Evolutionary conservation across 2,329 filamentous ascomycete genomes (phyloP).

Genomic region (Fusarium equiseti): DNA sequence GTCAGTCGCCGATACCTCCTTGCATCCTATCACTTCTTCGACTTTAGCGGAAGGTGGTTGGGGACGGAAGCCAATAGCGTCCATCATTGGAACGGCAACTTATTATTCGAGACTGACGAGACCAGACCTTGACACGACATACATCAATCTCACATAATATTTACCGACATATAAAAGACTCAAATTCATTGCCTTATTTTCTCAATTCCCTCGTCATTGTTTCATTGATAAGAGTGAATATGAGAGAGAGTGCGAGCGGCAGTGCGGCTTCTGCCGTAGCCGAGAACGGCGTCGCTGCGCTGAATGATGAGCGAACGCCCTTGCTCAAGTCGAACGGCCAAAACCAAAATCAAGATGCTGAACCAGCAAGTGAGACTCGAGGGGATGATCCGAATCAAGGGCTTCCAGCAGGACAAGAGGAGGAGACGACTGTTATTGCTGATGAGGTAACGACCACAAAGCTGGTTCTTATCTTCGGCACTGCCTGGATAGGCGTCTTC

Average conservation of each 20-base stretch:
- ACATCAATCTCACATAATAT: constrained; percentile 14
- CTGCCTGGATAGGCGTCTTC: constrained; percentile 71
- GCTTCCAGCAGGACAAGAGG: constrained; percentile 48
- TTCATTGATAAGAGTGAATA: constrained; percentile 1
- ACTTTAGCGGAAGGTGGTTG: constrained; percentile 7
- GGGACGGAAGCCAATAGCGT: constrained; percentile 21
- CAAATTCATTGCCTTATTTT: neutral
- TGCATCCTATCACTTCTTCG: constrained; percentile 1
- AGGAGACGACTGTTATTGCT: constrained; percentile 62
- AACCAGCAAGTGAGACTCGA: constrained; percentile 22
- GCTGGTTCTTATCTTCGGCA: constrained; percentile 66
- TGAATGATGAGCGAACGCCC: constrained; percentile 45
- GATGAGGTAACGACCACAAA: constrained; percentile 62
- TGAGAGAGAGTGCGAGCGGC: constrained; percentile 35
- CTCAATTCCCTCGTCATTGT: neutral
- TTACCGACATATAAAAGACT: neutral
- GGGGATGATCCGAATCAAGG: constrained; percentile 13
- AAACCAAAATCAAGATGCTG: constrained; percentile 12
- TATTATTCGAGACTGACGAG: constrained; percentile 1
- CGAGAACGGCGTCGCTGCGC: constrained; percentile 21
- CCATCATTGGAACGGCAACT: neutral
- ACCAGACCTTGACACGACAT: neutral
- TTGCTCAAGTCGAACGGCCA: constrained; percentile 42
- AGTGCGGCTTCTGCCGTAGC: constrained; percentile 34
- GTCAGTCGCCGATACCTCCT: constrained; percentile 6